Percentiles rank a stretch among this genome's conserved stretches.
Conservation (phyloP, 1,284 basidiomycete genomes). For the Lentinus polychrous region DNA sequence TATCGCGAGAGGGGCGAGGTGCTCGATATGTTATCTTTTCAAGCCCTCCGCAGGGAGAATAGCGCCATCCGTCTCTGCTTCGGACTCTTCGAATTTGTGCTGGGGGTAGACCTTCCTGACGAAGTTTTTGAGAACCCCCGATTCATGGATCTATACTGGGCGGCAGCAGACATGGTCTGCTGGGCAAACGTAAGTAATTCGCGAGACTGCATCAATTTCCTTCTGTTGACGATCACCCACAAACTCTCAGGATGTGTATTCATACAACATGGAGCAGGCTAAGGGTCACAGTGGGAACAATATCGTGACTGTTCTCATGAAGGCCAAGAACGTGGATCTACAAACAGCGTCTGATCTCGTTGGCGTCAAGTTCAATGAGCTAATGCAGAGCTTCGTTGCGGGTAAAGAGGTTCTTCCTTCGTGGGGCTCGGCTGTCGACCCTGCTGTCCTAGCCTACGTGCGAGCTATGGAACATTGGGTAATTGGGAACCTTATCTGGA, state of each 20-base stretch:
- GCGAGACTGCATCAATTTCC: not conserved
- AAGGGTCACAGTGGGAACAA: slow-evolving; percentile 33
- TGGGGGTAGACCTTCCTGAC: slow-evolving; percentile 34
- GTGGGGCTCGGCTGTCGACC: slow-evolving; percentile 25
- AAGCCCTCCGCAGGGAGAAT: slow-evolving; percentile 32
- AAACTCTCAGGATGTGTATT: slow-evolving; percentile 33
- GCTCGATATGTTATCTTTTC: slow-evolving; percentile 26
- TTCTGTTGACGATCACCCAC: not conserved
- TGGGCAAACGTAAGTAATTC: slow-evolving; percentile 32
- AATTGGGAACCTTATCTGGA: slow-evolving; percentile 33
- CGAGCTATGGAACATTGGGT: slow-evolving; percentile 30
- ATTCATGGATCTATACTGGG: slow-evolving; percentile 30
- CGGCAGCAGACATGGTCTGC: slow-evolving; percentile 35
- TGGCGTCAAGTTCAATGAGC: slow-evolving; percentile 24
- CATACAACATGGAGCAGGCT: slow-evolving; percentile 35
- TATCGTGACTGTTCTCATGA: slow-evolving; percentile 34
- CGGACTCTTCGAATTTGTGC: slow-evolving; percentile 30
- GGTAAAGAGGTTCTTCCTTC: slow-evolving; percentile 24
- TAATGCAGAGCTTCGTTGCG: slow-evolving; percentile 26
- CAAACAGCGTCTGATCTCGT: slow-evolving; percentile 31
- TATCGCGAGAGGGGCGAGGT: slow-evolving; percentile 27
- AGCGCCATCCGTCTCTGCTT: slow-evolving; percentile 34
- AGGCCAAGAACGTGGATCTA: slow-evolving; percentile 25
- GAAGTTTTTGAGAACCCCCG: slow-evolving; percentile 27
- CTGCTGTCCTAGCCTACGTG: slow-evolving; percentile 27